These are phyloP conservation scores for Fusarium coicis DNA, from an alignment of 2,329 filamentous ascomycete genomes.

Conservation along the genomic window DNA sequence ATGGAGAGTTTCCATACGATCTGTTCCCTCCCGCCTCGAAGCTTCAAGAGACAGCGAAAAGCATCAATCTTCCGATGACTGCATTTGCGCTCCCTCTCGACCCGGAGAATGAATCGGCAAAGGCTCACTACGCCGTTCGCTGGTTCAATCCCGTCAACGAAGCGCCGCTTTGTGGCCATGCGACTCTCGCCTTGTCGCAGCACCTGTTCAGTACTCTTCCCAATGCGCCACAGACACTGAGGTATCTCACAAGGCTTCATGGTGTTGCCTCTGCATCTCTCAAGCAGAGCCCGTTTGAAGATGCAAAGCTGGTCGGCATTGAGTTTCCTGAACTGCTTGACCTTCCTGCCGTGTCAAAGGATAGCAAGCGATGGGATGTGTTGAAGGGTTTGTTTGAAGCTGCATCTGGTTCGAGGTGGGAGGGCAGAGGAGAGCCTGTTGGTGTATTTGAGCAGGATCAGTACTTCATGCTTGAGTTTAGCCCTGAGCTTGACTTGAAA, in stretches of 20 bases:
- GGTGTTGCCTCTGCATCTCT: not conserved
- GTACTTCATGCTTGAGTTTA: constrained; percentile 11
- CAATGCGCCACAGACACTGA: not conserved
- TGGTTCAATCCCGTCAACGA: constrained; percentile 16
- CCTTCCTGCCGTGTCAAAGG: not conserved
- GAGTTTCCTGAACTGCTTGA: not conserved
- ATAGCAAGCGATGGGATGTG: not conserved
- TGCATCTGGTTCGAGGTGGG: not conserved
- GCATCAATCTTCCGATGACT: not conserved
- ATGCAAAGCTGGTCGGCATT: not conserved
- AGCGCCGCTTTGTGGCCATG: constrained; percentile 6
- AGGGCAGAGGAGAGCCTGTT: not conserved
- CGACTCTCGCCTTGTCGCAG: constrained; percentile 3
- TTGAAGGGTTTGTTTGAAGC: not conserved
- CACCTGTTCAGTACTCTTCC: not conserved
- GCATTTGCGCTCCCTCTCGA: not conserved
- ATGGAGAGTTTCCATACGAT: not conserved
- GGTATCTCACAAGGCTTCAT: constrained; percentile 11
- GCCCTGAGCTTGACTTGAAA: constrained; percentile 6
- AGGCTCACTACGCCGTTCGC: constrained; percentile 1
- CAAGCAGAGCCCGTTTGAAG: not conserved
- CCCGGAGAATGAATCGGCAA: not conserved
- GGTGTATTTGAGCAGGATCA: constrained; percentile 2
- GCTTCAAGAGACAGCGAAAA: not conserved
- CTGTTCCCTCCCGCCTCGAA: not conserved